Evolutionary conservation across 2,329 filamentous ascomycete genomes (phyloP).

Genomic region (Didymella sp.): DNA sequence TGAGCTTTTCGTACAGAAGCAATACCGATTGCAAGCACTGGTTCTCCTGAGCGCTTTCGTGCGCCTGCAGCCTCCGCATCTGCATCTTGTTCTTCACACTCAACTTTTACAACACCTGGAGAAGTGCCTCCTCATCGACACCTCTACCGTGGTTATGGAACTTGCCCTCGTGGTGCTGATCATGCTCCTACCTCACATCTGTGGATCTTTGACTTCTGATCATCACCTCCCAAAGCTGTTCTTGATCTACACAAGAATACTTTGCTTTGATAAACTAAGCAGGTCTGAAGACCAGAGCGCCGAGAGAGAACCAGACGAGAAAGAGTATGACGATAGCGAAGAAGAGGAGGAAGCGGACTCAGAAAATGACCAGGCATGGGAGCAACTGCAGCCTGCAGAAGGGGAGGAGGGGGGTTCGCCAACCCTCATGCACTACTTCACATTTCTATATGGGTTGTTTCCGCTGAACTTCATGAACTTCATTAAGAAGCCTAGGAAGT

Average conservation of each 20-base stretch:
- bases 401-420: conserved; percentile 62
- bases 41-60: conserved; percentile 76
- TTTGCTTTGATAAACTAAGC: conserved; percentile 75
- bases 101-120: conserved; percentile 74
- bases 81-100: conserved; percentile 75
- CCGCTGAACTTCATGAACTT: conserved; percentile 88
- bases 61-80: conserved; percentile 77
- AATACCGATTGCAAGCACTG: conserved; percentile 69
- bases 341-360: conserved; percentile 42
- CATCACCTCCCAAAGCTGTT: conserved; percentile 74
- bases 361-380: conserved; percentile 62
- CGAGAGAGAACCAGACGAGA: conserved; percentile 19
- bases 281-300: conserved; percentile 23
- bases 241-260: conserved; percentile 78
- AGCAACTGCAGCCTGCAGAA: conserved; percentile 67
- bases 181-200: conserved; percentile 84
- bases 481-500: conserved; percentile 80
- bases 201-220: conserved; percentile 68
- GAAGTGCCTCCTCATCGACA: conserved; percentile 77
- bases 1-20: conserved; percentile 68
- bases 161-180: conserved; percentile 76
- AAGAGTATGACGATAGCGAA: conserved; percentile 40
- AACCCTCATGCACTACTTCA: conserved; percentile 77
- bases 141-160: conserved; percentile 78
- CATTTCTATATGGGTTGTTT: conserved; percentile 81